Base-by-base conservation (phyloP, 805 yeast genomes). In the Candida silvicultrix region DNA sequence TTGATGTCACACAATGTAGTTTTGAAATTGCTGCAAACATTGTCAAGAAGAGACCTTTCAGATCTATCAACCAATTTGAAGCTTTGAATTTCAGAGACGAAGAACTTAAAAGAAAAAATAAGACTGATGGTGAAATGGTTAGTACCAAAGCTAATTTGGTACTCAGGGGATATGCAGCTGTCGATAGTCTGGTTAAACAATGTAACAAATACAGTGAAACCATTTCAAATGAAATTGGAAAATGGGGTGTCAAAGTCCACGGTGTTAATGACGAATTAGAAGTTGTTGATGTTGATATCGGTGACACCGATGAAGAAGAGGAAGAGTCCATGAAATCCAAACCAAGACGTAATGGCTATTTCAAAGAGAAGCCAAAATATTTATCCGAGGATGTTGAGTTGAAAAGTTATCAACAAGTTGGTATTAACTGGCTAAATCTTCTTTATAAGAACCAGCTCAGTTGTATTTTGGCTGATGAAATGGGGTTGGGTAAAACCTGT, bases 401-500 rank as follows among this genome's bases (percentile, higher is more conserved):
- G 56, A 94, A 92, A 58, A 82, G 80, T 58, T 94, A 94, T 64
- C 99, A 94, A 69, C 94, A 89, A 56, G 96, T 90, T n/a, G 99
- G 99, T 40, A 68, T 94, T 44, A 94, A 94, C 63, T 94, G 99
- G 99, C 70, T 94, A 45, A 75, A 82, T 50, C 64, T 92, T 45
- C 71, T 94, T 28, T 94, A 92, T 63, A 80, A 78, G 48, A 80
- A 85, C 59, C 75, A 80, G 16, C 71, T 94, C 46, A 89, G 97
- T 7, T 90, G 99, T 67, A 94, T 94, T 46, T 70, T 94, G 42
- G 99, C 99, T 0, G 99, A 94, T 68, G 99, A 94, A 63, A 94
- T 94, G 99, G 99, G 96, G 5, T 71, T 94, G 42, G 99, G 99
- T 49, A 94, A 94, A 62, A 94, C 99, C 0, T 85, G 96, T 62